Evolutionary conservation across 345 rosid genomes (phyloP), one percentile per base, ranked within the genome.

Genomic region (Linum trigynum): DNA sequence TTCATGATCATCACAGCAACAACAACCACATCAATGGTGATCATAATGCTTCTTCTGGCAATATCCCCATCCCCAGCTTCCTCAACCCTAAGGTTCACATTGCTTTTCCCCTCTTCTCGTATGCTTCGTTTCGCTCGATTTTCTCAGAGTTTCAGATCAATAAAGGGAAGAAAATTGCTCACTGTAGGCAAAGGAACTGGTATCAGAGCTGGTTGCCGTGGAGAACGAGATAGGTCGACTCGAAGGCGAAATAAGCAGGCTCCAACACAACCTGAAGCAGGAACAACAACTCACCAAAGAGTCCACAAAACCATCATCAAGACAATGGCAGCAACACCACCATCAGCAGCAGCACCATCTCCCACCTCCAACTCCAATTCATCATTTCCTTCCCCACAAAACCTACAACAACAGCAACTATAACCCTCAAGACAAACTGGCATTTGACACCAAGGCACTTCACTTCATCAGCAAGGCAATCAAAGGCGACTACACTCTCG

Each of bases 401-500:
- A 4, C 62, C 39, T 42, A 55, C 70, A 17, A 57, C 38, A 32
- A 36, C 73, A 36, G 80, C 67, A 74, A 85, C 84, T 39, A 35
- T 81, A 69, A 70, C 51, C 83, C 39, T 14, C 83, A 76, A 3
- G 88, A 80, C 11, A 82, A 76, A 67, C 45, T 75, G 69, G 71
- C 79, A 38, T 87, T 89, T 69, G 95, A 80, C 57, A 84, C 98
- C 57, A 86, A 87, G 82, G 86, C 98, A 3, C 63, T 92, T 77
- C 97, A 88, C 75, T 92, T 92, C 74, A 90, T 92, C 48, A 90
- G 84, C 67, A 92, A 90, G 79, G 89, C 98, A 50, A 92, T 90
- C 48, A 88, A 87, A 71, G 91, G 87, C 2, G 97, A 87, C 71
- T 90, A 82, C 50, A 58, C 68, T 17, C 67, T 74, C 3, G 14